A percentile compares a stretch with the other conserved stretches of the same genome.
phyloP scores from a whole-genome alignment of 768 basidiomycete genomes.

The Leccinum incarnatum region DNA sequence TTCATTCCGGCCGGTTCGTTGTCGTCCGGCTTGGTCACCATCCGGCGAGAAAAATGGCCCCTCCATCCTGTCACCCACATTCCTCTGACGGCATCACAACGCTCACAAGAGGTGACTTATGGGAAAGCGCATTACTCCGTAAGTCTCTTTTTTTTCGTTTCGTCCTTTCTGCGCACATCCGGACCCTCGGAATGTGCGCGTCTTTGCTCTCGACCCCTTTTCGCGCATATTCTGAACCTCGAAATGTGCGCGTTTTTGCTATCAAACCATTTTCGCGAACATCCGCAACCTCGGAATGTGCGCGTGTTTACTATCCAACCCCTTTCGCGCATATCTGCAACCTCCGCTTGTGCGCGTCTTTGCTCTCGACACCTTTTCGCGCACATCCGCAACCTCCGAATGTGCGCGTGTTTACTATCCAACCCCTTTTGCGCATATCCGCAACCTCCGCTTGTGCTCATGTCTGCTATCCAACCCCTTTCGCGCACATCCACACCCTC shows the following conservation, averaged over 20 bases:
- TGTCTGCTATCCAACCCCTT: too few relatives aligned
- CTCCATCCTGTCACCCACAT: not conserved
- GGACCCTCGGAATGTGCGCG: not conserved
- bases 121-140: not conserved
- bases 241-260: too few relatives aligned
- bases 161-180: not conserved
- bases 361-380: not conserved
- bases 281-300: too few relatives aligned
- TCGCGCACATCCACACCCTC: too few relatives aligned
- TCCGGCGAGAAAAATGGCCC: not conserved
- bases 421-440: too few relatives aligned
- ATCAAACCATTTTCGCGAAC: not conserved
- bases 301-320: too few relatives aligned
- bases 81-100: not conserved
- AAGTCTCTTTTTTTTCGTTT: not conserved
- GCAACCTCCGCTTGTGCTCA: too few relatives aligned
- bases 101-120: conserved; percentile 2
- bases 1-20: not conserved
- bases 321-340: too few relatives aligned
- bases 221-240: too few relatives aligned
- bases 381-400: not conserved
- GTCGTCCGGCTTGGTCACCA: too few relatives aligned
- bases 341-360: too few relatives aligned
- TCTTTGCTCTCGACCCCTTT: not conserved
- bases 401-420: not conserved